phyloP scores from a whole-genome alignment of 495 filamentous ascomycete species.

The Delitschia confertaspora region DNA sequence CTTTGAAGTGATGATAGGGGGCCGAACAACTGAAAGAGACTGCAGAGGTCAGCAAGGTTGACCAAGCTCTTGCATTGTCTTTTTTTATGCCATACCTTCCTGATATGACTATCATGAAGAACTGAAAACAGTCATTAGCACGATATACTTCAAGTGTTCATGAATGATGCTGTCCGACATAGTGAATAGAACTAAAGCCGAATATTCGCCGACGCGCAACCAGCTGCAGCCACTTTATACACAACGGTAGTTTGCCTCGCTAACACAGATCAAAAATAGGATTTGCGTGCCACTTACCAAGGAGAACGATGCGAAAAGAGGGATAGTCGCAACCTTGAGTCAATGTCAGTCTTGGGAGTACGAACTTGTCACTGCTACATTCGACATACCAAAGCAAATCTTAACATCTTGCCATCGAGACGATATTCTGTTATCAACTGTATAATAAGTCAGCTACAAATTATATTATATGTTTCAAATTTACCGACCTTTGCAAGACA shows the following conservation, averaged over 20 bases:
- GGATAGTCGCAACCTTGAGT: constrained; percentile 30
- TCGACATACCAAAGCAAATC: constrained; percentile 29
- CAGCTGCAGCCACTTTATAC: neutral
- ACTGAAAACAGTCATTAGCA: too few species aligned
- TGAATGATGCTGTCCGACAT: too few species aligned
- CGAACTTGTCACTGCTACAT: neutral
- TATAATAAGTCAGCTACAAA: neutral
- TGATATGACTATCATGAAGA: constrained; percentile 9
- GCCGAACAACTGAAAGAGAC: constrained; percentile 51
- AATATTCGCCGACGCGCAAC: neutral
- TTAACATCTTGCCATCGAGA: constrained; percentile 27
- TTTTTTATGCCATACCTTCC: too few species aligned
- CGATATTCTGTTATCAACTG: constrained; percentile 29
- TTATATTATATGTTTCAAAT: neutral
- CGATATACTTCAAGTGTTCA: too few species aligned
- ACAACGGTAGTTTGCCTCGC: constrained; percentile 3
- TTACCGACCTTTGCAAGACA: constrained; percentile 22
- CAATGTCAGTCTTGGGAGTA: constrained; percentile 21
- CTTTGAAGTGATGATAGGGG: constrained; percentile 43
- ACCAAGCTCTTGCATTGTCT: too few species aligned
- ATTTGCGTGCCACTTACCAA: constrained; percentile 16
- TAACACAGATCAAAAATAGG: neutral
- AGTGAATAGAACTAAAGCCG: too few species aligned
- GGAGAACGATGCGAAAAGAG: constrained; percentile 31
- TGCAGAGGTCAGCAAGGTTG: too few species aligned